A percentile compares a stretch with the other conserved stretches of the same genome.
These are phyloP conservation scores for Vitis hybrid DNA, from an alignment of 177 flowering plant species.

Conservation along the genomic window DNA sequence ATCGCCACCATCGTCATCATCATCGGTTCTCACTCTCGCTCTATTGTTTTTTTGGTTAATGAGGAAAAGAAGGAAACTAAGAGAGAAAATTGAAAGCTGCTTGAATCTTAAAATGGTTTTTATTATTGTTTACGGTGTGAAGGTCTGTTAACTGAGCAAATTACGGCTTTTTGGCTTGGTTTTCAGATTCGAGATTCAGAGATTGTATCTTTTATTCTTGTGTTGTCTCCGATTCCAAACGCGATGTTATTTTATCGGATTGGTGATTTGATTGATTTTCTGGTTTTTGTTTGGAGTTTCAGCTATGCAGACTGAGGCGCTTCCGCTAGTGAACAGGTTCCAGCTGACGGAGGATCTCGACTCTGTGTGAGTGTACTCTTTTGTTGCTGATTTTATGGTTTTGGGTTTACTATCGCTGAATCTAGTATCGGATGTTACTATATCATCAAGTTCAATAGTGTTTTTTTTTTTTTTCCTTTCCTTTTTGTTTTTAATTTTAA, in stretches of 20 bases:
- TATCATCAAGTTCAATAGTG: background rate
- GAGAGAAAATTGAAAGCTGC: too few relatives aligned
- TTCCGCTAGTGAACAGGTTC: conserved; percentile 75
- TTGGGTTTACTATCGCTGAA: background rate
- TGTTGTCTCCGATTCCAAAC: background rate
- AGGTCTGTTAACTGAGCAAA: background rate
- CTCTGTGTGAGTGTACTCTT: conserved; percentile 52
- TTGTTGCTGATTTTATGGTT: background rate
- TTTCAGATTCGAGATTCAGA: too few relatives aligned
- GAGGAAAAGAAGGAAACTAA: background rate
- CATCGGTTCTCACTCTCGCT: conserved; percentile 42
- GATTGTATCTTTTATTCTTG: background rate
- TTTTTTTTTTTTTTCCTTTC: background rate
- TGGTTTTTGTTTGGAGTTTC: conserved; percentile 9
- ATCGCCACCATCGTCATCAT: conserved; percentile 67
- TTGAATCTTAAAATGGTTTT: too few relatives aligned
- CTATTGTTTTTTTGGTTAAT: background rate
- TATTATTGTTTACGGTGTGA: conserved; percentile 7
- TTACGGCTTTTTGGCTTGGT: too few relatives aligned
- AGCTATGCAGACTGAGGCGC: conserved; percentile 99
- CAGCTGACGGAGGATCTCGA: conserved; percentile 56
- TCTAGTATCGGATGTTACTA: too few relatives aligned
- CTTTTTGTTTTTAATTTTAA: background rate
- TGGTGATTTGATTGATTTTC: background rate
- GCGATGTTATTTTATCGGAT: conserved; percentile 1